Conservation (phyloP, 257 asterid species). For the Solanum piurae region DNA sequence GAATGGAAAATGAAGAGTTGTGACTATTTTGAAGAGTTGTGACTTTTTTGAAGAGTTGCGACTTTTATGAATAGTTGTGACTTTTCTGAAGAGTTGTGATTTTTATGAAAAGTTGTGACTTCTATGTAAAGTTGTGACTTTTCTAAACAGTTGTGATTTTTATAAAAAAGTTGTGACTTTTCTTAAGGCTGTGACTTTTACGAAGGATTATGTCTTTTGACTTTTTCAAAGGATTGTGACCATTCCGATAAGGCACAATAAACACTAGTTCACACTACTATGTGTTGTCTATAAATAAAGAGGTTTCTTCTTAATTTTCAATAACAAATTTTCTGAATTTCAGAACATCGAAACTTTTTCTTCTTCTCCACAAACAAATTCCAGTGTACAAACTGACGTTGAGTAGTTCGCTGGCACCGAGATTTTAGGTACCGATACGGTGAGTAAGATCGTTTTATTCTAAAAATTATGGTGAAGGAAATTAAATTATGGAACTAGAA, state of each 20-base stretch:
- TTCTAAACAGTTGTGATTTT: too few species aligned
- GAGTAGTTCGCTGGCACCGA: background rate
- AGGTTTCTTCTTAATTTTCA: background rate
- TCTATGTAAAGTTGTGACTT: rapidly evolving
- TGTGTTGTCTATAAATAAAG: too few species aligned
- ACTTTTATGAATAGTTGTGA: too few species aligned
- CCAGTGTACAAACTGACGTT: background rate
- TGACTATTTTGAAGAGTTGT: too few species aligned
- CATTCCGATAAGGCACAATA: background rate
- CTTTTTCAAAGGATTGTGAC: background rate
- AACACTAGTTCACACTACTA: background rate
- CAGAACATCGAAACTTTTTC: background rate
- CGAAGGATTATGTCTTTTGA: background rate
- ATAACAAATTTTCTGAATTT: too few species aligned
- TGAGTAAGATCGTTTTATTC: background rate
- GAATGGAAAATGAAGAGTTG: too few species aligned
- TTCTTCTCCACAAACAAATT: background rate
- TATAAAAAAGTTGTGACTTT: too few species aligned
- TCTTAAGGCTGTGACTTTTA: background rate
- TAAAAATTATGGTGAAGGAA: background rate
- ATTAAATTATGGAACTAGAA: background rate
- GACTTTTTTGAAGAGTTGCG: too few species aligned
- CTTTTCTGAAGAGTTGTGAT: rapidly evolving
- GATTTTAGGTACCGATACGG: background rate
- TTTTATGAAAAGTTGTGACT: too few species aligned